Evolutionary conservation across 139 green algal genomes (phyloP).

Genomic region (Limnomonas spitsbergensis): DNA sequence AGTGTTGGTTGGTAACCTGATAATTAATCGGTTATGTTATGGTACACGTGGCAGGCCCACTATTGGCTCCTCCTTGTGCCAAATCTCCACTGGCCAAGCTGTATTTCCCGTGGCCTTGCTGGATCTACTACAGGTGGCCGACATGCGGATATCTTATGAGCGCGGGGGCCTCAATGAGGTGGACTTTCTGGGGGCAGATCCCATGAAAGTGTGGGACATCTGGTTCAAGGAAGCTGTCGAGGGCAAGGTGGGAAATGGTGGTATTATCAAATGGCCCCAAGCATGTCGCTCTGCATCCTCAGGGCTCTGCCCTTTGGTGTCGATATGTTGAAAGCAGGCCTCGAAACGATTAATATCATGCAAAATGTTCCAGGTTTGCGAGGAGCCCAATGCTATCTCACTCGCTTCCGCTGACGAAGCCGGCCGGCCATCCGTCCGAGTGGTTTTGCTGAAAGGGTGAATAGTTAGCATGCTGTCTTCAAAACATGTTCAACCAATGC

Average conservation of each 20-base stretch:
- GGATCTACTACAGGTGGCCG: slow-evolving; percentile 41
- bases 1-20: too few relatives aligned
- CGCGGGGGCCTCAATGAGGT: slow-evolving; percentile 43
- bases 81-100: too few relatives aligned
- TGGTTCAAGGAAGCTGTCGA: slow-evolving; percentile 48
- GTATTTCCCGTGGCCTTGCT: too few relatives aligned
- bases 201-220: slow-evolving; percentile 63
- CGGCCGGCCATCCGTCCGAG: slow-evolving; percentile 58
- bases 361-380: slow-evolving; percentile 27
- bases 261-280: too few relatives aligned
- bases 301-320: too few relatives aligned
- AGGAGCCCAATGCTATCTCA: slow-evolving; percentile 82
- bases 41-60: too few relatives aligned
- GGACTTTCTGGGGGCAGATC: slow-evolving; percentile 47
- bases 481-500: too few relatives aligned
- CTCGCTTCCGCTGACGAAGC: slow-evolving; percentile 52
- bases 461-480: neutral
- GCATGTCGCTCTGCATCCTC: too few relatives aligned
- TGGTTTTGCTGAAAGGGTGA: slow-evolving; percentile 82
- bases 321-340: too few relatives aligned
- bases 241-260: slow-evolving; percentile 35
- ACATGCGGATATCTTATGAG: slow-evolving; percentile 71
- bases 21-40: too few relatives aligned
- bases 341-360: too few relatives aligned
- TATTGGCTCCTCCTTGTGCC: too few relatives aligned